These are phyloP conservation scores for Yamadazyma sp. DNA, from an alignment of 805 yeast species.

Conservation along the genomic window DNA sequence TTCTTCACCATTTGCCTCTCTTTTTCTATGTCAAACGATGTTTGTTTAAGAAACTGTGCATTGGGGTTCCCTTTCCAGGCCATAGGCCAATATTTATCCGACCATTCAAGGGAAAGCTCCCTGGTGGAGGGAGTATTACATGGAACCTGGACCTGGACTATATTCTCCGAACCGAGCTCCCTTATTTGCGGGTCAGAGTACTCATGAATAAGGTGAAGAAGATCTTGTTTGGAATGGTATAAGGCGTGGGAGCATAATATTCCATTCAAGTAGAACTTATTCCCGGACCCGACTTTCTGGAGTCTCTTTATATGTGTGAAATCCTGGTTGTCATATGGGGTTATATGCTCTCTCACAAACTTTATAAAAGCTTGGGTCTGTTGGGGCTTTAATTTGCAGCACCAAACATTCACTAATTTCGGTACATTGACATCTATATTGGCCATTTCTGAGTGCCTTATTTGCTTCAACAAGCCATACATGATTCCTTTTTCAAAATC, in stretches of 20 bases:
- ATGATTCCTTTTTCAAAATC: conserved; percentile 48
- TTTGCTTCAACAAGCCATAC: conserved; percentile 46
- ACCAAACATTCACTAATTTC: conserved; percentile 44
- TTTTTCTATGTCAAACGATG: conserved; percentile 46
- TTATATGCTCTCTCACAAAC: conserved; percentile 27
- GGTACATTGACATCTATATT: conserved; percentile 21
- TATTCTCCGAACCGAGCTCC: conserved; percentile 11
- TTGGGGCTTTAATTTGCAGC: conserved; percentile 43
- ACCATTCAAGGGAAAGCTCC: conserved; percentile 67
- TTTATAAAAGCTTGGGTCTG: conserved; percentile 27
- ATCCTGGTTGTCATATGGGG: conserved; percentile 25
- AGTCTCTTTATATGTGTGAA: conserved; percentile 57
- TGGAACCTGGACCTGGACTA: conserved; percentile 47
- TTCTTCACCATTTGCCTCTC: conserved; percentile 32
- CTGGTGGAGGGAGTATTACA: conserved; percentile 65
- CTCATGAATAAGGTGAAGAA: conserved; percentile 20
- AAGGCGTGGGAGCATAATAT: conserved; percentile 47
- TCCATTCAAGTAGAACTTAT: conserved; percentile 27
- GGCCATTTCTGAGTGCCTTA: conserved; percentile 28
- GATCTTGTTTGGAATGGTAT: conserved; percentile 23
- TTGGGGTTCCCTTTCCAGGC: conserved; percentile 93
- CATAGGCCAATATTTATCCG: conserved; percentile 75
- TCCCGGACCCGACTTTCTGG: conserved; percentile 27
- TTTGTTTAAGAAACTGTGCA: conserved; percentile 63
- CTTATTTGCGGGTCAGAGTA: conserved; percentile 11